Base-by-base conservation (phyloP, 176 grass and related monocot species). In the Phyllostachys edulis region DNA sequence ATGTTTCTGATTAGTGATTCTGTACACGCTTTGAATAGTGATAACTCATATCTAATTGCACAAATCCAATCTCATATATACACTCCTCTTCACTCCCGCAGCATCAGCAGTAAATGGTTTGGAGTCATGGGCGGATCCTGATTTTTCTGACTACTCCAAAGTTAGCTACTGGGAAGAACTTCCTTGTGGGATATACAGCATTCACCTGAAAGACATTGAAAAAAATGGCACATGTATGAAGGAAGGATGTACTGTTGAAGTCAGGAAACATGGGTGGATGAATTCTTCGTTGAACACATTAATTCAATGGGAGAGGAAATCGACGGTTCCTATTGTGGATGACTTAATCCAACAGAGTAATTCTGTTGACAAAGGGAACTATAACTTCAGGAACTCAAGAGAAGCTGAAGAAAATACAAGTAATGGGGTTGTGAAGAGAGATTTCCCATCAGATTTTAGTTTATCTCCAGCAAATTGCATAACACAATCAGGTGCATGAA, bases 91-190 rank as follows among this genome's bases (percentile, higher is more conserved):
- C 56, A n/a, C 47, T 78, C 52, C 20, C 84, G 20, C 80, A 90
- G 82, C 15, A 80, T 73, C 57, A 75, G 45, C 63, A 51, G 39
- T 50, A 34, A 85, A 82, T 89, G 80, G 60, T 80, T 74, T 70
- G 17, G 82, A 47, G 47, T 65, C 79, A 54, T 63, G 17, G 40
- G 15, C 49, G 72, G 85, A 90, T 67, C 52, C 40, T 91, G 83
- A 85, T 74, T 51, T 89, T 78, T 65, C 86, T 83, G 85, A 75
- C 42, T 0, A 27, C 66, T 81, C 47, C 6, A 75, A 69, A 52
- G 44, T 49, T 63, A 86, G 73, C 66, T 90, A 88, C 73, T 95
- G 93, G 93, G 91, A 98, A 84, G 96, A 98, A 85, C 81, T 98
- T 86, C 89, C 87, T 77, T 95, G 96, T 71, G 91, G 96, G 41